Conservation (phyloP, 768 basidiomycete genomes). For the Lactarius sanguifluus region DNA sequence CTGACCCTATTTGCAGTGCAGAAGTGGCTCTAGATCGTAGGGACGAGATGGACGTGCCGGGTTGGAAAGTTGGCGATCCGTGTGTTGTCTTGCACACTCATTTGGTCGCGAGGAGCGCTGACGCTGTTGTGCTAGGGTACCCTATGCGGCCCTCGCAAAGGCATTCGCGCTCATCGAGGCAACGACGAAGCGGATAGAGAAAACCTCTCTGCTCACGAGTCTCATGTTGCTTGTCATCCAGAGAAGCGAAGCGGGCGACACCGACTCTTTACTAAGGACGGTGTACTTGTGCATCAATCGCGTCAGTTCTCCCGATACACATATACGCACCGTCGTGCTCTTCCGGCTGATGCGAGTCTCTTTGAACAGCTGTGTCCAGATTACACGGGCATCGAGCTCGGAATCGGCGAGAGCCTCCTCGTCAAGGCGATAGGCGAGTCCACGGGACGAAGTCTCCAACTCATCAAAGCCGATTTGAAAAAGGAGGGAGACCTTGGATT, state of each 20-base stretch:
- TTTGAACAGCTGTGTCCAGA: constrained; percentile 80
- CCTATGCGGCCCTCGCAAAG: constrained; percentile 90
- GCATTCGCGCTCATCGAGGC: constrained; percentile 87
- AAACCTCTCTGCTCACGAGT: constrained; percentile 81
- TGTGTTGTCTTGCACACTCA: constrained; percentile 49
- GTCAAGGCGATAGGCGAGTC: constrained; percentile 95
- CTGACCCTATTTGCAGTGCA: constrained; percentile 48
- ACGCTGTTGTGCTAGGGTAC: constrained; percentile 56
- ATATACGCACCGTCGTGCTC: neutral
- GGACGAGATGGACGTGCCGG: constrained; percentile 70
- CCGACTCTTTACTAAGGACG: constrained; percentile 74
- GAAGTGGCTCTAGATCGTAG: constrained; percentile 61
- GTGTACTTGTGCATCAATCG: constrained; percentile 97
- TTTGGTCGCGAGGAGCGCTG: constrained; percentile 4
- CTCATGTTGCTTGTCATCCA: constrained; percentile 90
- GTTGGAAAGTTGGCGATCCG: constrained; percentile 86
- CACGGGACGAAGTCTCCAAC: constrained; percentile 79
- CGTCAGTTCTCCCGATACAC: constrained; percentile 45
- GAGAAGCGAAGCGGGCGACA: constrained; percentile 73
- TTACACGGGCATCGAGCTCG: constrained; percentile 92
- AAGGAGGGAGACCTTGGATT: constrained; percentile 94
- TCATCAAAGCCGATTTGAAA: constrained; percentile 90
- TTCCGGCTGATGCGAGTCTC: constrained; percentile 1
- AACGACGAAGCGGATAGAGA: constrained; percentile 94
- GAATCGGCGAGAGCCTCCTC: constrained; percentile 92